These are phyloP conservation scores for Phytopythium sindhum DNA, from an alignment of 352 stramenopile genomes.

Conservation along the genomic window DNA sequence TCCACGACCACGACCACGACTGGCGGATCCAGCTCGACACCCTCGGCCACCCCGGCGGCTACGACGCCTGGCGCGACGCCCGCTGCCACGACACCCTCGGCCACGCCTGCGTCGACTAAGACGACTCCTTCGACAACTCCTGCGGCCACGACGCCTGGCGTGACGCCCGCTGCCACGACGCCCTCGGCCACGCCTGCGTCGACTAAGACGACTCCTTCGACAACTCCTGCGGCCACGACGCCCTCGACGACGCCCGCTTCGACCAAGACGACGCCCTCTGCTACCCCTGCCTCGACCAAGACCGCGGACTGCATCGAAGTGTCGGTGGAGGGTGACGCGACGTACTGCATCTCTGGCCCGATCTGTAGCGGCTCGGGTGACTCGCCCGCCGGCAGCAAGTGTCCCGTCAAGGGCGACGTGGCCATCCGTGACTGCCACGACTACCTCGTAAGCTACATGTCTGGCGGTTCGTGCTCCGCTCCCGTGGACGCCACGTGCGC, in stretches of 20 bases:
- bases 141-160: conserved; percentile 12
- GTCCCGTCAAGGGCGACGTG: conserved; percentile 55
- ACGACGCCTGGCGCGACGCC: conserved; percentile 21
- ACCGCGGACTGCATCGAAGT: conserved; percentile 46
- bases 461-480: conserved; percentile 44
- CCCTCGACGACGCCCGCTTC: conserved; percentile 10
- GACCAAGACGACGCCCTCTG: conserved; percentile 16
- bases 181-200: conserved; percentile 16
- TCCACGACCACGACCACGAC: conserved; percentile 7
- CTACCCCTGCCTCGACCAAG: conserved; percentile 12
- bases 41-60: conserved; percentile 3
- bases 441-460: conserved; percentile 49
- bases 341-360: conserved; percentile 62
- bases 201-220: conserved; percentile 13
- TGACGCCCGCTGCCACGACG: conserved; percentile 15
- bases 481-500: conserved; percentile 44
- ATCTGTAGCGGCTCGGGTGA: conserved; percentile 57
- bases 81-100: too few species aligned
- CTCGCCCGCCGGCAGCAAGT: conserved; percentile 35
- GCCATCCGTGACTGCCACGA: conserved; percentile 55
- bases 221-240: conserved; percentile 14
- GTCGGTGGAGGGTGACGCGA: conserved; percentile 66
- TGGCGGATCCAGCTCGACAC: neutral
- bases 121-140: too few species aligned
- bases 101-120: too few species aligned